Percentiles rank a stretch among this genome's conserved stretches.
Evolutionary conservation across 2,329 filamentous ascomycete species (phyloP).

Genomic region (Pestalotiopsis fici): DNA sequence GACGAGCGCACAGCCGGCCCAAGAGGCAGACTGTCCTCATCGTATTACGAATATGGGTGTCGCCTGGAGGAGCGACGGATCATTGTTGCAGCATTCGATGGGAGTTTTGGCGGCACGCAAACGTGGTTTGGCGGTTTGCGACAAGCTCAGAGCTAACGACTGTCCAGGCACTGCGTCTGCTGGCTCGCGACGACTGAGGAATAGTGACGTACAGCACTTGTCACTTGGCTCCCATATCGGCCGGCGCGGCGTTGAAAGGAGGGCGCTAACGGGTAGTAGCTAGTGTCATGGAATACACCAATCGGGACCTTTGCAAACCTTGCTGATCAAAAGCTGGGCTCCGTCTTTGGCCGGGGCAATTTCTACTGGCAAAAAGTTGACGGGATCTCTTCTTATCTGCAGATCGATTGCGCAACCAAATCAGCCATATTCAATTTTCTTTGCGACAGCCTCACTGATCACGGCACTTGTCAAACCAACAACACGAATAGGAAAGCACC

Average conservation of each 20-base stretch:
- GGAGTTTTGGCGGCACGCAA: background rate
- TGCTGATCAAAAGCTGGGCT: background rate
- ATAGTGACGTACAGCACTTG: conserved; percentile 8
- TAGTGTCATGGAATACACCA: background rate
- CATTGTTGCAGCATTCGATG: conserved; percentile 11
- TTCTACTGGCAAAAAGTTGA: conserved; percentile 9
- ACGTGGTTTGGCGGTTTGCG: background rate
- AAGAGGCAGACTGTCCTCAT: conserved; percentile 48
- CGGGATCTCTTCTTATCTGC: conserved; percentile 2
- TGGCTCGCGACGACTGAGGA: background rate
- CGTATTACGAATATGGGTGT: conserved; percentile 23
- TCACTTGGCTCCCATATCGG: background rate
- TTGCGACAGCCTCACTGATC: background rate
- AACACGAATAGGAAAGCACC: background rate
- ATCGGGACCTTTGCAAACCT: background rate
- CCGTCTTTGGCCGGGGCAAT: conserved; percentile 2
- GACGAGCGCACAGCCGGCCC: conserved; percentile 44
- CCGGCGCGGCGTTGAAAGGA: background rate
- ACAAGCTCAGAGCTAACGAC: background rate
- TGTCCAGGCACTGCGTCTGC: background rate
- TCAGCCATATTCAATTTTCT: background rate
- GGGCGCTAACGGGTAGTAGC: background rate
- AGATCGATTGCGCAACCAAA: conserved; percentile 1
- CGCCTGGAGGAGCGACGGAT: background rate
- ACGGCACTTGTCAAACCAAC: background rate